Conservation (phyloP, 306 rosid species). For the Begonia fuchsioides region DNA sequence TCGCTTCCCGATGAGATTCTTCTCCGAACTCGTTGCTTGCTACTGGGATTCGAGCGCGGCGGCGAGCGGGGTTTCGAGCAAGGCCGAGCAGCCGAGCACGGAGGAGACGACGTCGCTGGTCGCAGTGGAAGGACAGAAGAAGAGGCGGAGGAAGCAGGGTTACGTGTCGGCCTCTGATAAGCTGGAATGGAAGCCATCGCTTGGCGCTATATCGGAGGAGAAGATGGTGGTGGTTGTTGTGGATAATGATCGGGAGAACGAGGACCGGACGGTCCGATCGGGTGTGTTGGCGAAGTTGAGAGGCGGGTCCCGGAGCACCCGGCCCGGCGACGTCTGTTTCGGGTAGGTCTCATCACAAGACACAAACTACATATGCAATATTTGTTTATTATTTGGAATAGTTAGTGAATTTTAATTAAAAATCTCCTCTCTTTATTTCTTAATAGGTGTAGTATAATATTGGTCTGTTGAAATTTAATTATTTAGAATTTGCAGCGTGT, state of each 20-base stretch:
- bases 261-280: constrained; percentile 1
- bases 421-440: no score
- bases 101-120: constrained; percentile 6
- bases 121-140: neutral
- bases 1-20: constrained; percentile 3
- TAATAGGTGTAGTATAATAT: no score
- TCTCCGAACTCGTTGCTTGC: constrained; percentile 8
- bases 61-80: neutral
- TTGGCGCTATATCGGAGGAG: constrained; percentile 9
- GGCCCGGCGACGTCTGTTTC: neutral
- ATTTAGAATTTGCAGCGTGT: no score
- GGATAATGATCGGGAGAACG: constrained; percentile 4
- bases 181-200: constrained; percentile 10
- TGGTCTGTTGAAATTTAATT: no score
- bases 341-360: neutral
- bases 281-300: constrained; percentile 4
- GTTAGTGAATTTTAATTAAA: no score
- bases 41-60: constrained; percentile 3
- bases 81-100: neutral
- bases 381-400: no score
- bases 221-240: constrained; percentile 6
- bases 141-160: constrained; percentile 5
- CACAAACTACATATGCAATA: no score
- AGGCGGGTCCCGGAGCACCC: constrained; percentile 2
- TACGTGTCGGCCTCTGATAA: neutral